phyloP scores from a whole-genome alignment of 2,329 filamentous ascomycete genomes.

The Fusarium pininemorale region DNA sequence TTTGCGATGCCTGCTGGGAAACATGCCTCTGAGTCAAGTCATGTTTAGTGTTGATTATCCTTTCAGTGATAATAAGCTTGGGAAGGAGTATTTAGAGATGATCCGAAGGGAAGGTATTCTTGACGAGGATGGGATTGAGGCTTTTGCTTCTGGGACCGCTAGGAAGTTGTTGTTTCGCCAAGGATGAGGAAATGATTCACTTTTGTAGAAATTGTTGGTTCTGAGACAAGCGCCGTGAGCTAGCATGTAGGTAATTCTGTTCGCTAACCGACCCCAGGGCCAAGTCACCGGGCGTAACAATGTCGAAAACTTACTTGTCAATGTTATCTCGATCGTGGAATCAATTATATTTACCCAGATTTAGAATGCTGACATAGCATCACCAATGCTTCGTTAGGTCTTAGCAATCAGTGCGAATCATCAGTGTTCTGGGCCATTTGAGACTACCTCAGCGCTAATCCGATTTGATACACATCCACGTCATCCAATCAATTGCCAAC shows the following conservation, averaged over 20 bases:
- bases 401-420: neutral
- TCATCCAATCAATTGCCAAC: neutral
- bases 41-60: neutral
- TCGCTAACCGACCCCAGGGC: too few species aligned
- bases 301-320: too few species aligned
- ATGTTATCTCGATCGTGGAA: neutral
- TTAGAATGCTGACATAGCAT: neutral
- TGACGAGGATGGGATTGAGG: neutral
- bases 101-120: neutral
- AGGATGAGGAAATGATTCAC: neutral
- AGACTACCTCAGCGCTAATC: neutral
- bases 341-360: neutral
- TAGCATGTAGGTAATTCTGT: too few species aligned
- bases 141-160: neutral
- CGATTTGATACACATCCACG: neutral
- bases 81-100: neutral
- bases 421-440: neutral
- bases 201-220: neutral
- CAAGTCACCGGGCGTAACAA: fast-evolving
- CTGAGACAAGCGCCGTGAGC: too few species aligned
- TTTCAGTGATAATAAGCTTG: neutral
- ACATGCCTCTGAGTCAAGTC: fast-evolving
- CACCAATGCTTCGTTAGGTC: neutral
- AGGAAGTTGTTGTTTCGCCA: neutral
- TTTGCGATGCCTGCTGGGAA: neutral